A percentile compares a stretch with the other conserved stretches of the same genome.
Evolutionary conservation across 2,329 filamentous ascomycete species (phyloP).

Genomic region (Hymenotorrendiella dingleyae): DNA sequence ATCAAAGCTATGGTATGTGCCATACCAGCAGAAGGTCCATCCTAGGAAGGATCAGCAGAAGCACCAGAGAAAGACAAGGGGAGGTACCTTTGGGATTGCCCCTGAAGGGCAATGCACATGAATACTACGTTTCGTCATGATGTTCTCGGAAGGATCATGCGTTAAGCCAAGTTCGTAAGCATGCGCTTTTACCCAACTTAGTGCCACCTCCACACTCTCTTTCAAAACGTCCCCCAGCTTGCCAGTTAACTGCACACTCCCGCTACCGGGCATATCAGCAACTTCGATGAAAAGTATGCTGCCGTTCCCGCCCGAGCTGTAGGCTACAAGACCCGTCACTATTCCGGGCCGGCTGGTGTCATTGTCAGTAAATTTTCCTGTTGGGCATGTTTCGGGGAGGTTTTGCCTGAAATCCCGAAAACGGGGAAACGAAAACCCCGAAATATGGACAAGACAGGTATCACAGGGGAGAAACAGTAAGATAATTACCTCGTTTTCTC

Average conservation of each 20-base stretch:
- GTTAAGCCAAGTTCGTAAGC: constrained; percentile 86
- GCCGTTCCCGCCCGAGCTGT: constrained; percentile 85
- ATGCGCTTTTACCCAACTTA: constrained; percentile 96
- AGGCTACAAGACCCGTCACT: constrained; percentile 93
- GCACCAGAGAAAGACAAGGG: constrained; percentile 30
- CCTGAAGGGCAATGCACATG: constrained; percentile 96
- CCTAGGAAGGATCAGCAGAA: constrained; percentile 42
- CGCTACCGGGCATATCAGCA: constrained; percentile 90
- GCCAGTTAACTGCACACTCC: constrained; percentile 88
- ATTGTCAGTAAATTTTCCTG: constrained; percentile 15
- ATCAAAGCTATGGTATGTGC: constrained; percentile 92
- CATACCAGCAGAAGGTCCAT: constrained; percentile 81
- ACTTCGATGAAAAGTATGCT: constrained; percentile 98
- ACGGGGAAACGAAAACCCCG: background rate
- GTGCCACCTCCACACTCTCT: constrained; percentile 91
- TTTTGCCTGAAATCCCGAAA: background rate
- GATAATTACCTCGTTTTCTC: constrained; percentile 55
- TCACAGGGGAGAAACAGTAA: constrained; percentile 1
- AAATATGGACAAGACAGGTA: background rate
- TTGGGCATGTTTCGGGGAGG: constrained; percentile 5
- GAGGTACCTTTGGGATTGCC: constrained; percentile 89
- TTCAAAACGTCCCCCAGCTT: constrained; percentile 96
- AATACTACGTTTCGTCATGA: constrained; percentile 91
- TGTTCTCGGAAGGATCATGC: constrained; percentile 73
- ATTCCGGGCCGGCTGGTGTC: constrained; percentile 68